Evolutionary conservation across 345 rosid species (phyloP).

Genomic region (Dovyalis caffra): DNA sequence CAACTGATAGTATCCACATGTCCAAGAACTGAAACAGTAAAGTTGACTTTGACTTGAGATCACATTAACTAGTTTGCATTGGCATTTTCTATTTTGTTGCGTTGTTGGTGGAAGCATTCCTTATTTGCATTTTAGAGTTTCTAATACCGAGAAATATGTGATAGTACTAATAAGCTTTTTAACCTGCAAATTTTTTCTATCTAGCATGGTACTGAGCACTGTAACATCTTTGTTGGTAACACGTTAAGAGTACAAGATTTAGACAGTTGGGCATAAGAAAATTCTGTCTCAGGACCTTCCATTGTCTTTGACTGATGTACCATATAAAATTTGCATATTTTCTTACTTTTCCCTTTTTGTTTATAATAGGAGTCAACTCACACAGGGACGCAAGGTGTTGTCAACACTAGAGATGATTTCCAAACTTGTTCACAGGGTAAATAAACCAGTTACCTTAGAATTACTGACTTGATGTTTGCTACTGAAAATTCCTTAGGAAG

Average conservation of each 20-base stretch:
- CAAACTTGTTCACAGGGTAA: conserved; percentile 77
- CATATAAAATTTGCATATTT: not conserved
- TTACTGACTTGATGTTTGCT: not conserved
- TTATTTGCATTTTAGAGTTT: not conserved
- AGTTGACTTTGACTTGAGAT: not conserved
- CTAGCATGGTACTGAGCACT: not conserved
- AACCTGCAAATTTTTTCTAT: not conserved
- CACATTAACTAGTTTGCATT: not conserved
- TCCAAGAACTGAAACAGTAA: not conserved
- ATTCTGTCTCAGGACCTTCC: not conserved
- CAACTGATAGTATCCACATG: not conserved
- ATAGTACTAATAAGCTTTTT: not conserved
- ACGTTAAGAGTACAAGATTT: not conserved
- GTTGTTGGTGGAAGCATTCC: not conserved
- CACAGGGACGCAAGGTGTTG: conserved; percentile 86
- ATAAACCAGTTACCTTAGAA: conserved; percentile 9
- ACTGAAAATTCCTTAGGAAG: not conserved
- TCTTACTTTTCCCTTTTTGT: conserved; percentile 4
- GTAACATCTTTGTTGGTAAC: not conserved
- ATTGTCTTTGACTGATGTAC: not conserved
- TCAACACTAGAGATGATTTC: conserved; percentile 74
- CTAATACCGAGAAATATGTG: not conserved
- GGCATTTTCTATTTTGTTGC: not conserved
- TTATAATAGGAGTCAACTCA: conserved; percentile 67
- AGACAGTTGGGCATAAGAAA: conserved; percentile 11